Base-by-base conservation (phyloP, 257 asterid genomes). In the Scutellaria galericulata region DNA sequence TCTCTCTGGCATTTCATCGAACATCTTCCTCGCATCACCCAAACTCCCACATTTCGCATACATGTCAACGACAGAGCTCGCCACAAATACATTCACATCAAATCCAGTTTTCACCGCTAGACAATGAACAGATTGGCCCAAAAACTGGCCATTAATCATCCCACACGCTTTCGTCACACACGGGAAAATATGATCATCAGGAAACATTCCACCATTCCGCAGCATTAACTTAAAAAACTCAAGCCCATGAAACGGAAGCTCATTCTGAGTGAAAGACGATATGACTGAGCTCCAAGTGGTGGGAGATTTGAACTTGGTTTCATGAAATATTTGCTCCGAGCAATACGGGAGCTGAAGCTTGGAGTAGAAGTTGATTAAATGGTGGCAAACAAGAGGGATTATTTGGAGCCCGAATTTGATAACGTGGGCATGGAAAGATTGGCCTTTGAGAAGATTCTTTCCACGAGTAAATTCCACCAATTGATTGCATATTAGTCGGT, bases 251-350 rank as follows among this genome's bases (percentile, higher is more conserved):
- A 83, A 18, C 15, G 97, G 96, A 14, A 85, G 86, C 18, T 90
- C 93, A 58, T 89, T 92, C 63, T 89, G 89, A 27, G 91, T 70
- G 64, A 88, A 87, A n/a, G 87, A 77, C 4, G 95, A 86, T 53
- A 93, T 79, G 67, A 90, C 77, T 9, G 97, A 88, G 72, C 98
- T 90, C 97, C 97, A 93, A 41, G 96, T 87, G 58, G 98, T 87
- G 54, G 96, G 75, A 10, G 93, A 88, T 71, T 87, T 93, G 72
- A 82, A 66, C 5, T 68, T 77, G 51, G 95, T 75, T 51, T 90
- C 93, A 1, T 55, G 69, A 63, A 93, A 90, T 54, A 89, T 66
- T 11, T 68, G 46, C 74, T 85, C 89, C 67, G 95, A 83, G 63
- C 78, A 79, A 58, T 74, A 14, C 0, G 97, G 96, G 68, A 73